These are phyloP conservation scores for Colletotrichum sp. DNA, from an alignment of 2,329 filamentous ascomycete genomes.

Conservation along the genomic window DNA sequence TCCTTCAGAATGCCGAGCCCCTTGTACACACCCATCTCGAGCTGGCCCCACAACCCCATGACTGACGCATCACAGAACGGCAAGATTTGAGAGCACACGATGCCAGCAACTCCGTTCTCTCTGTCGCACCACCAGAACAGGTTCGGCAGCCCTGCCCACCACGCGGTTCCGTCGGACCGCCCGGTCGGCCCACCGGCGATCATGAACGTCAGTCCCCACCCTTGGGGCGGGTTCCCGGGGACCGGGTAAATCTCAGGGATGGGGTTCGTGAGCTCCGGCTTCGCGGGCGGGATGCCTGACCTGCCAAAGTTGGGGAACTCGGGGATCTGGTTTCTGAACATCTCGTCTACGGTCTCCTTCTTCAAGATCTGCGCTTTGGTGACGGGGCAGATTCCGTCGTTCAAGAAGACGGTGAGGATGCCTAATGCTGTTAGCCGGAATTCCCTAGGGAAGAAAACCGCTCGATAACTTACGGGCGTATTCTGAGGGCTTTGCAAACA, in stretches of 20 bases:
- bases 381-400: conserved; percentile 64
- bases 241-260: conserved; percentile 55
- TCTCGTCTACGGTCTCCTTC: conserved; percentile 62
- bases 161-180: conserved; percentile 52
- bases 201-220: conserved; percentile 69
- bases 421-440: conserved; percentile 38
- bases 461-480: conserved; percentile 55
- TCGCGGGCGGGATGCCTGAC: conserved; percentile 47
- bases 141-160: conserved; percentile 67
- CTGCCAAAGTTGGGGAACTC: conserved; percentile 58
- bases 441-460: rapidly evolving
- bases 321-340: conserved; percentile 70
- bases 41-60: conserved; percentile 40
- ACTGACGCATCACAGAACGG: conserved; percentile 53
- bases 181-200: conserved; percentile 54
- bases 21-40: conserved; percentile 44
- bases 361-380: conserved; percentile 61
- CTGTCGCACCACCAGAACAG: conserved; percentile 68
- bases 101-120: conserved; percentile 61
- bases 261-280: conserved; percentile 53
- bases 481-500: conserved; percentile 64
- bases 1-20: not conserved
- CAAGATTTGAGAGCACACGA: conserved; percentile 55
- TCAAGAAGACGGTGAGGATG: conserved; percentile 66
- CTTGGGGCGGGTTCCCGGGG: conserved; percentile 56